These are phyloP conservation scores for Sesbania bispinosa DNA, from an alignment of 306 rosid genomes.

Conservation along the genomic window DNA sequence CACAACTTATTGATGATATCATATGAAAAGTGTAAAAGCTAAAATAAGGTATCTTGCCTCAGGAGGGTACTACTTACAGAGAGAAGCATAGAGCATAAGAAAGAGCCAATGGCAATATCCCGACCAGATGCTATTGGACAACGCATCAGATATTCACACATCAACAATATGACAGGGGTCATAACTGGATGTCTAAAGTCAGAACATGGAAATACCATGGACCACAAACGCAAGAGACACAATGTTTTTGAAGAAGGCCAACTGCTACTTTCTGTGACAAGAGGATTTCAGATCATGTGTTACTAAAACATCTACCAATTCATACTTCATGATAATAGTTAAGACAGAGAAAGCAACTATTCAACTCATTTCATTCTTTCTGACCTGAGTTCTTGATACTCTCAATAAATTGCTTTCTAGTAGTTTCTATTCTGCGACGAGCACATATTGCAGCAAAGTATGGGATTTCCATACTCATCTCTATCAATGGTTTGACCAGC, in stretches of 20 bases:
- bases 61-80: slow-evolving; percentile 49
- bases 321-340: background rate
- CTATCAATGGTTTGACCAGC: slow-evolving; percentile 81
- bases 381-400: slow-evolving; percentile 68
- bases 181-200: slow-evolving; percentile 91
- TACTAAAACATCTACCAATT: slow-evolving; percentile 15
- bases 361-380: background rate
- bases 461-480: slow-evolving; percentile 86
- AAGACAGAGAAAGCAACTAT: background rate
- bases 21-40: background rate
- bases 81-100: slow-evolving; percentile 86
- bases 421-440: slow-evolving; percentile 70
- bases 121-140: slow-evolving; percentile 69
- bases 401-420: slow-evolving; percentile 61
- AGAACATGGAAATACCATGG: slow-evolving; percentile 83
- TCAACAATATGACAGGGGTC: slow-evolving; percentile 70
- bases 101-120: slow-evolving; percentile 77
- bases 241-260: slow-evolving; percentile 91
- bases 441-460: slow-evolving; percentile 96
- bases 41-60: background rate
- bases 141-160: slow-evolving; percentile 90
- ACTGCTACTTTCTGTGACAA: slow-evolving; percentile 63
- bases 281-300: slow-evolving; percentile 1
- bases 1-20: background rate
- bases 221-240: slow-evolving; percentile 88